A percentile compares a stretch with the other conserved stretches of the same genome.
These are phyloP conservation scores for Exserohilum rostratum DNA, from an alignment of 2,329 filamentous ascomycete species.

Conservation along the genomic window DNA sequence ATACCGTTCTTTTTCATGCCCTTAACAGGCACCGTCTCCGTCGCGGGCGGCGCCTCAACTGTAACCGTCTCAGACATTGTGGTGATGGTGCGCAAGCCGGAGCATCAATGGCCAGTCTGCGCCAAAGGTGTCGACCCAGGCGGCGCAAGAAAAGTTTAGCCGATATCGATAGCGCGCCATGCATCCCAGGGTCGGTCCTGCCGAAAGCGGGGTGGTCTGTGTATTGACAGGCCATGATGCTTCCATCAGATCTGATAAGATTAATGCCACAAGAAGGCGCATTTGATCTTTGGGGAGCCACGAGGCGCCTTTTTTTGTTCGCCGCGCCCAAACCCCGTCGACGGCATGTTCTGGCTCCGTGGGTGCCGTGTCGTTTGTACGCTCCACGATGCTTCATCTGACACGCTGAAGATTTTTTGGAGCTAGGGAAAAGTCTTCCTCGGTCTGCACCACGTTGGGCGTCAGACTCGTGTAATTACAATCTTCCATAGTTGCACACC, in stretches of 20 bases:
- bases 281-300: background rate
- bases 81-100: constrained; percentile 17
- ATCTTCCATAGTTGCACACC: constrained; percentile 30
- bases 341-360: constrained; percentile 17
- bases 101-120: constrained; percentile 8
- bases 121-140: constrained; percentile 23
- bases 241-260: constrained; percentile 39
- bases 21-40: constrained; percentile 48
- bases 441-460: constrained; percentile 28
- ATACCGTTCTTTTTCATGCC: constrained; percentile 85
- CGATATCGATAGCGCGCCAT: constrained; percentile 28
- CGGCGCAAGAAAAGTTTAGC: constrained; percentile 33
- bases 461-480: constrained; percentile 33
- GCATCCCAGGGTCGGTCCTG: background rate
- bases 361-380: constrained; percentile 24
- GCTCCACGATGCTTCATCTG: constrained; percentile 21
- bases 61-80: constrained; percentile 38
- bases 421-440: constrained; percentile 38
- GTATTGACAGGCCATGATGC: constrained; percentile 13
- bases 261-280: constrained; percentile 3
- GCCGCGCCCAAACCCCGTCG: constrained; percentile 18
- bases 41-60: constrained; percentile 52
- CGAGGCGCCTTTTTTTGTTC: constrained; percentile 23
- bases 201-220: constrained; percentile 15
- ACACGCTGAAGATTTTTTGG: constrained; percentile 25